These are phyloP conservation scores for Macrophomina phaseolina DNA, from an alignment of 2,329 filamentous ascomycete genomes.

Conservation along the genomic window DNA sequence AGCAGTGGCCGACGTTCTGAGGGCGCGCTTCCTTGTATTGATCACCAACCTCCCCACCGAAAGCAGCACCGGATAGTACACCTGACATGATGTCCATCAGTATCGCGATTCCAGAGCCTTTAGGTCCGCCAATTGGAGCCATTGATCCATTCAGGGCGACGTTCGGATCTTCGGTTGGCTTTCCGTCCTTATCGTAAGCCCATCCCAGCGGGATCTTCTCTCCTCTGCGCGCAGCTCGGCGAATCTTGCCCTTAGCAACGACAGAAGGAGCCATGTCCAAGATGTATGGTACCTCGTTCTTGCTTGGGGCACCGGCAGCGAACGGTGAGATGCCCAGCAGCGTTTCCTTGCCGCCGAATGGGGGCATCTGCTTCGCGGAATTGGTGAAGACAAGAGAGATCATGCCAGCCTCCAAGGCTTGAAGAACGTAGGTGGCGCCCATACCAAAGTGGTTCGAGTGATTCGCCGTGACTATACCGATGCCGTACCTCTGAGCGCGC, in stretches of 20 bases:
- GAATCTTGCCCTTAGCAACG: slow-evolving; percentile 36
- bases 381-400: slow-evolving; percentile 76
- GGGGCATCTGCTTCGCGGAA: slow-evolving; percentile 49
- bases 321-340: slow-evolving; percentile 29
- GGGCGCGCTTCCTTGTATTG: slow-evolving; percentile 20
- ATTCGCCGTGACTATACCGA: slow-evolving; percentile 34
- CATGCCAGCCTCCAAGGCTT: slow-evolving; percentile 53
- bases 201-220: slow-evolving; percentile 36
- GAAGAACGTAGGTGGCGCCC: slow-evolving; percentile 36
- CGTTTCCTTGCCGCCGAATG: slow-evolving; percentile 38
- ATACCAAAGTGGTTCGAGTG: slow-evolving; percentile 39
- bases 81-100: slow-evolving; percentile 23
- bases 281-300: slow-evolving; percentile 30
- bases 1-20: slow-evolving; percentile 20
- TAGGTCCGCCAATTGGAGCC: slow-evolving; percentile 31
- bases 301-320: slow-evolving; percentile 28
- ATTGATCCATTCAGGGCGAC: slow-evolving; percentile 34
- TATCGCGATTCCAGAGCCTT: slow-evolving; percentile 31
- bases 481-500: slow-evolving; percentile 31
- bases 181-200: slow-evolving; percentile 33
- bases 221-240: slow-evolving; percentile 34
- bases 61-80: slow-evolving; percentile 6
- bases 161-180: slow-evolving; percentile 33
- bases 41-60: slow-evolving; percentile 8
- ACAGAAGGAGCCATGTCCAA: slow-evolving; percentile 36